Evolutionary conservation across 2,329 filamentous ascomycete species (phyloP), one percentile per base, ranked within the genome.

Genomic region (Colletotrichum eremochloae): DNA sequence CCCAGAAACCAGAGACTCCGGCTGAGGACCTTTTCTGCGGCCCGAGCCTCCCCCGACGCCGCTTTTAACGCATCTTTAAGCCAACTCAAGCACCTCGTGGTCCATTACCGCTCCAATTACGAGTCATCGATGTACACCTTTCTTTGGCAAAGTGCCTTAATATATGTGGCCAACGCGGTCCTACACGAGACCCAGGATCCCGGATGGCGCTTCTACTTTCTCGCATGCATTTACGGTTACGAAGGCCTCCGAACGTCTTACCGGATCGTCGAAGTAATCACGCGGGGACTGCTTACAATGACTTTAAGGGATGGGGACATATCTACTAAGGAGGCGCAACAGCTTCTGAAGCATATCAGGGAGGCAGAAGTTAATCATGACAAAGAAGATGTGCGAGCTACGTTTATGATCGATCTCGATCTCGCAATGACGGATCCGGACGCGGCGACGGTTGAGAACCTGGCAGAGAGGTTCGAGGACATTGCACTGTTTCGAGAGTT

Each of bases 121-220:
- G 63, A 74, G 9, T 78, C 78, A 9, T 82, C 82, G 2, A 75
- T 77, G 0, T 82, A 80, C 64, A 80, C 81, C 1, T 79, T 84
- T 9, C 75, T 84, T 2, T 85, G 82, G 82, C 81, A 84, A 61
- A 83, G 77, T 3, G 82, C 80, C 2, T 74, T 85, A 29, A 79
- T 82, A 2, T 84, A 84, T 46, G 76, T 84, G 0, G 76, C 80
- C 6, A 84, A 84, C 44, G 81, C 80, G 5, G 78, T 84, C 15
- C 73, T 84, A 0, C 75, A 76, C 20, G 75, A 78, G 14, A 77
- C 74, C 1, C 67, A 76, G 3, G 77, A 82, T 14, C 74, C 77
- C 0, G 72, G 81, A 12, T 81, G 78, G 78, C 78, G 77, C 15
- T 77, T 80, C 3, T 83, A 84, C 57, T 76, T 85, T 6, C 72